Conservation (phyloP, 768 basidiomycete species). For the Podaxis sp. region DNA sequence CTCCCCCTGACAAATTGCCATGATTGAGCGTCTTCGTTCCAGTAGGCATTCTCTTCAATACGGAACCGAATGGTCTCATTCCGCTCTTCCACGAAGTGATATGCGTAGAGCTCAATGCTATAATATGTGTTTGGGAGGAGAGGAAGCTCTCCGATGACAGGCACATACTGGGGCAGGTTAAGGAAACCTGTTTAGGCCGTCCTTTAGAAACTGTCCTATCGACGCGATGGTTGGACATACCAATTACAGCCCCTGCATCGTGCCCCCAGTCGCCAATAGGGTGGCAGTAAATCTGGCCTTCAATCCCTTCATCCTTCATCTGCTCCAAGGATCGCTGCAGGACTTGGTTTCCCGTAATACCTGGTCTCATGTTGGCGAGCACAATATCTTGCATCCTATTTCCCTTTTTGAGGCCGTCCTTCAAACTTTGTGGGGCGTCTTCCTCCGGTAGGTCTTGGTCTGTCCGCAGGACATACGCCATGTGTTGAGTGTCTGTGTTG, state of each 20-base stretch:
- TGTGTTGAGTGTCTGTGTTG: conserved; percentile 57
- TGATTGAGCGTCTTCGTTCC: conserved; percentile 33
- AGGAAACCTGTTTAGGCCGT: conserved; percentile 33
- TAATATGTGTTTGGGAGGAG: conserved; percentile 52
- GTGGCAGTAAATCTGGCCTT: conserved; percentile 52
- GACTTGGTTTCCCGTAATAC: conserved; percentile 48
- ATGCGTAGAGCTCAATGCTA: conserved; percentile 52
- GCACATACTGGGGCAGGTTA: conserved; percentile 44
- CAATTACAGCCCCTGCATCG: conserved; percentile 49
- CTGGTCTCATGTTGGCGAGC: conserved; percentile 41
- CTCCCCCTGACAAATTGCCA: conserved; percentile 53
- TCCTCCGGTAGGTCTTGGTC: conserved; percentile 33
- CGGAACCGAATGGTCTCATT: conserved; percentile 46
- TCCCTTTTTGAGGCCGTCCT: conserved; percentile 42
- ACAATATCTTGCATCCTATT: conserved; percentile 56
- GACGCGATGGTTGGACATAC: conserved; percentile 12
- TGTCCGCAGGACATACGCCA: conserved; percentile 51
- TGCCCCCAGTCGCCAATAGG: conserved; percentile 60
- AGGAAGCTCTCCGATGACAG: conserved; percentile 45
- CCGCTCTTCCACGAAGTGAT: conserved; percentile 48
- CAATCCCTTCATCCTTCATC: conserved; percentile 44
- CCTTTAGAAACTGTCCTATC: not conserved
- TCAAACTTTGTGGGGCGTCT: conserved; percentile 41
- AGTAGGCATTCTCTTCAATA: conserved; percentile 45
- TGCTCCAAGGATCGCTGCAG: conserved; percentile 38